Evolutionary conservation across 768 basidiomycete genomes (phyloP).

Genomic region (Collybia nuda): DNA sequence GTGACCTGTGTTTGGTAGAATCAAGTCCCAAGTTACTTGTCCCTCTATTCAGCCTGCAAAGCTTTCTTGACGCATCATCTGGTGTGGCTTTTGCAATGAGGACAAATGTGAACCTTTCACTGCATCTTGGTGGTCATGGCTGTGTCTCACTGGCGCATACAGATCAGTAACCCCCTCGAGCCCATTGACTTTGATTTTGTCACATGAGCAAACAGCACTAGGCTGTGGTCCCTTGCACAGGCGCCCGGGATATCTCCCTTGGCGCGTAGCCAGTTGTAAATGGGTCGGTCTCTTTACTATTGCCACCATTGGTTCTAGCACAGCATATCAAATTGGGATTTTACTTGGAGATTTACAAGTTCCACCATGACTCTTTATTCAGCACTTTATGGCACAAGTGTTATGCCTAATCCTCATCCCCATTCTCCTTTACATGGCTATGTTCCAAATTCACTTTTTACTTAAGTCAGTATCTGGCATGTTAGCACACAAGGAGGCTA

Average conservation of each 20-base stretch:
- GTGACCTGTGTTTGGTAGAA: no score
- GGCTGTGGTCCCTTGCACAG: no score
- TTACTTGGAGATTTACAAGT: constrained; percentile 87
- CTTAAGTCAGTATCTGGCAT: constrained; percentile 83
- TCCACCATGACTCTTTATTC: constrained; percentile 68
- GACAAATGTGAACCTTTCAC: constrained; percentile 85
- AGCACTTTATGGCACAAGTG: constrained; percentile 88
- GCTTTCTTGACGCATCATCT: no score
- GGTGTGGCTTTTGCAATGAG: constrained; percentile 90
- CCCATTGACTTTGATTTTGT: no score
- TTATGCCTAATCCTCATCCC: constrained; percentile 88
- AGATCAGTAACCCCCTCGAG: no score
- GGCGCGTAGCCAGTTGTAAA: constrained; percentile 95
- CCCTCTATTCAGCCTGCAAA: no score
- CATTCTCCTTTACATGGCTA: constrained; percentile 87
- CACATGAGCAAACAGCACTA: no score
- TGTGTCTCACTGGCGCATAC: constrained; percentile 82
- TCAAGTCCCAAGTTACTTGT: no score
- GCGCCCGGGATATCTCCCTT: no score
- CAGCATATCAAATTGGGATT: constrained; percentile 83
- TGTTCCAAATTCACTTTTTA: constrained; percentile 95
- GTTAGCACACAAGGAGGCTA: constrained; percentile 99
- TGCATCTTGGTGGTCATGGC: constrained; percentile 90
- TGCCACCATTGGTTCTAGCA: constrained; percentile 87
- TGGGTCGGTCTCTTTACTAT: constrained; percentile 99